A percentile compares a stretch with the other conserved stretches of the same genome.
Conservation (phyloP, 371 early-diverging fungal species). For the Mortierella polycephala region DNA sequence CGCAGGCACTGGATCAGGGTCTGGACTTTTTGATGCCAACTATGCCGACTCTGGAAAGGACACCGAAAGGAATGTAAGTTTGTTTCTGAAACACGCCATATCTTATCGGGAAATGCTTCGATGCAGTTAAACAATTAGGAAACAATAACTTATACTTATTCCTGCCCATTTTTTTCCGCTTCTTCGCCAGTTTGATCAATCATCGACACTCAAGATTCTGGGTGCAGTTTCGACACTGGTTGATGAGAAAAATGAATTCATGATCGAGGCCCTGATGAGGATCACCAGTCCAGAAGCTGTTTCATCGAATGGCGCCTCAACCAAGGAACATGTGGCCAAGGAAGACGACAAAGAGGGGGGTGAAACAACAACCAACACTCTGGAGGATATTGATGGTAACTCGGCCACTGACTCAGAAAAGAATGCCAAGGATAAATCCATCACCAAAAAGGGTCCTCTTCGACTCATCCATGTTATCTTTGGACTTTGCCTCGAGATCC, state of each 20-base stretch:
- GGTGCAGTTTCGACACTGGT: conserved; percentile 40
- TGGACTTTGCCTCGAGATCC: conserved; percentile 50
- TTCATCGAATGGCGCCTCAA: not conserved
- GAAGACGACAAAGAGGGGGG: not conserved
- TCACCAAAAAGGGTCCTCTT: conserved; percentile 12
- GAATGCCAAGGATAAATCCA: not conserved
- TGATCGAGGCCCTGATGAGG: conserved; percentile 44
- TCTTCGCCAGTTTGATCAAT: conserved; percentile 37
- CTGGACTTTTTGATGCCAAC: conserved; percentile 41
- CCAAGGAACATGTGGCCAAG: not conserved
- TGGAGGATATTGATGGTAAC: conserved; percentile 7
- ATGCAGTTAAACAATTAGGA: too few relatives aligned
- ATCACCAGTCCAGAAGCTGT: conserved; percentile 25
- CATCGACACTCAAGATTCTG: conserved; percentile 48
- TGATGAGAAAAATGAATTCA: conserved; percentile 35
- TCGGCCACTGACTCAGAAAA: not conserved
- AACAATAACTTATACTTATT: not conserved
- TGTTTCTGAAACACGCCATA: too few relatives aligned
- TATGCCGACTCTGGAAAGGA: conserved; percentile 41
- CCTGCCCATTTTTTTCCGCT: too few relatives aligned
- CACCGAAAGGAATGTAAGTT: conserved; percentile 39
- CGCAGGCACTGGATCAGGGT: conserved; percentile 47
- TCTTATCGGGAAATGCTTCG: too few relatives aligned
- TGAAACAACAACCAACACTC: not conserved
- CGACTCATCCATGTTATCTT: conserved; percentile 43